Conservation (phyloP, 1,284 basidiomycete species). For the Kwoniella shivajii region DNA sequence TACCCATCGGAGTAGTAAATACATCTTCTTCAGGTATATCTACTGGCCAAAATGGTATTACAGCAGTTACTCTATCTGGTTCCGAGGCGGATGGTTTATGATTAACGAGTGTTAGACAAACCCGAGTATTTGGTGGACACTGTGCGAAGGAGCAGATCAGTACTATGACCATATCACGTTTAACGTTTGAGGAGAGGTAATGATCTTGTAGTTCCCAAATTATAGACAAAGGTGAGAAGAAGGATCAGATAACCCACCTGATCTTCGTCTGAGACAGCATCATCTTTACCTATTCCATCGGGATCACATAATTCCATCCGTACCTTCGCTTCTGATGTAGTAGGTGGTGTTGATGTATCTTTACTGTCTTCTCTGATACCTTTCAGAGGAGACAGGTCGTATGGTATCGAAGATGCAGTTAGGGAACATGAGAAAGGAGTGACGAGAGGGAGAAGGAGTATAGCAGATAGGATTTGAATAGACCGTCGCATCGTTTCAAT, state of each 20-base stretch:
- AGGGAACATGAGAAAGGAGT: slow-evolving; percentile 29
- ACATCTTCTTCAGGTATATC: slow-evolving; percentile 37
- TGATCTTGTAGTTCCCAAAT: background rate
- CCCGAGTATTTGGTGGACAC: slow-evolving; percentile 47
- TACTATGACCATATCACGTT: background rate
- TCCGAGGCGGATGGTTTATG: slow-evolving; percentile 44
- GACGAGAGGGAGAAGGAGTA: slow-evolving; percentile 15
- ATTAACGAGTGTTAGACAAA: slow-evolving; percentile 50
- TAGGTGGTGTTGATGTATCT: slow-evolving; percentile 47
- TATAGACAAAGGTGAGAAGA: too few species aligned
- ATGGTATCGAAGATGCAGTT: slow-evolving; percentile 24
- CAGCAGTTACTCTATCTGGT: slow-evolving; percentile 45
- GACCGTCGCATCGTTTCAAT: background rate
- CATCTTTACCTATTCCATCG: slow-evolving; percentile 26
- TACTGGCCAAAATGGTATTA: slow-evolving; percentile 49
- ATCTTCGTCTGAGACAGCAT: slow-evolving; percentile 44
- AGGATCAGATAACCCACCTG: slow-evolving; percentile 46
- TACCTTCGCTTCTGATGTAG: slow-evolving; percentile 42
- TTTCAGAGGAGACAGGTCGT: slow-evolving; percentile 41
- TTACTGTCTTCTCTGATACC: slow-evolving; percentile 30
- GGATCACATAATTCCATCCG: slow-evolving; percentile 40
- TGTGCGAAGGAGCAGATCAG: slow-evolving; percentile 12
- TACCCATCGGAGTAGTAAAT: slow-evolving; percentile 25
- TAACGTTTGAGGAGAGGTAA: background rate
- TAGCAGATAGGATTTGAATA: background rate